These are phyloP conservation scores for Vitis riparia DNA, from an alignment of 164 flowering plant genomes.

Conservation along the genomic window DNA sequence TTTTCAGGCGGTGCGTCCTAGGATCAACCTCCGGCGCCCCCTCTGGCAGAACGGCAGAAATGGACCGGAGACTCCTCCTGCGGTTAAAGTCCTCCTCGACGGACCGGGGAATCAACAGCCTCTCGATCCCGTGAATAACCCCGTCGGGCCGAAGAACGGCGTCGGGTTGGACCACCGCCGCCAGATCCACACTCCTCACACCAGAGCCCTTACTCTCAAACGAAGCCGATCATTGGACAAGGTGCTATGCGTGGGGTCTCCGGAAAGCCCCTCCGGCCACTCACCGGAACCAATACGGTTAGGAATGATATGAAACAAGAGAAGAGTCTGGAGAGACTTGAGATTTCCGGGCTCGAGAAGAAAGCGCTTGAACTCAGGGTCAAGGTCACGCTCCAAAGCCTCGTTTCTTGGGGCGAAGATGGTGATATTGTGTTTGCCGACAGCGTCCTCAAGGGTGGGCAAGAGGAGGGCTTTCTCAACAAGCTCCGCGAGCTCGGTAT, in stretches of 20 bases:
- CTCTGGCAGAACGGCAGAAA: constrained; percentile 66
- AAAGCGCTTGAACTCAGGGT: constrained; percentile 64
- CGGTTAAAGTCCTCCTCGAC: constrained; percentile 71
- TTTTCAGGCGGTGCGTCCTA: constrained; percentile 65
- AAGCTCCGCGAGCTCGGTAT: constrained; percentile 74
- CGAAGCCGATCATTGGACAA: constrained; percentile 33
- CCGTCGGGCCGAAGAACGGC: constrained; percentile 77
- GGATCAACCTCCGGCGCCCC: constrained; percentile 87
- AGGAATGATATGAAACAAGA: constrained; percentile 53
- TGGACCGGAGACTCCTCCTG: constrained; percentile 53
- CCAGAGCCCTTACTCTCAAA: constrained; percentile 17
- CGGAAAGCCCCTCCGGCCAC: constrained; percentile 33
- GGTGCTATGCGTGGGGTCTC: constrained; percentile 27
- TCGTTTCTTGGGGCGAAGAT: constrained; percentile 57
- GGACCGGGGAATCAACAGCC: constrained; percentile 59
- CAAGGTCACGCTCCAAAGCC: constrained; percentile 51
- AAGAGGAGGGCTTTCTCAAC: constrained; percentile 66
- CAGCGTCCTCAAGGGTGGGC: constrained; percentile 49
- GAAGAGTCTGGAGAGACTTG: constrained; percentile 48
- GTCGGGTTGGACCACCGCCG: constrained; percentile 50
- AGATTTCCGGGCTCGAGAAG: constrained; percentile 53
- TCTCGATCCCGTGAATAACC: constrained; percentile 74
- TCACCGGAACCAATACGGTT: constrained; percentile 37
- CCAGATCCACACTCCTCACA: constrained; percentile 32
- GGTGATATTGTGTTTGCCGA: constrained; percentile 48